Percentiles rank a stretch among this genome's conserved stretches.
Conservation (phyloP, 345 rosid genomes). For the Mercurialis annua region DNA sequence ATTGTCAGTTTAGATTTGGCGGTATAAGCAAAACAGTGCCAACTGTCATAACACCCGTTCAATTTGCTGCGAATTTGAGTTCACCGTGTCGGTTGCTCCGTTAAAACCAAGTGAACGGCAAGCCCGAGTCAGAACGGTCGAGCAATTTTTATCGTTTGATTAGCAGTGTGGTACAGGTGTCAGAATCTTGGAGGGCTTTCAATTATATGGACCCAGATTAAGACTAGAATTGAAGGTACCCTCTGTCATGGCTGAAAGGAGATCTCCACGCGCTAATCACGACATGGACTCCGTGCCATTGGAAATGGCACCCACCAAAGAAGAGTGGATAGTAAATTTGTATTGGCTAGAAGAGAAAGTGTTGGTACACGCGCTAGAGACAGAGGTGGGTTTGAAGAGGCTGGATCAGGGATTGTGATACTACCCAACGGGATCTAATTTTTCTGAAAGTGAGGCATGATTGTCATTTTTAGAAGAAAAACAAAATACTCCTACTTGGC, state of each 20-base stretch:
- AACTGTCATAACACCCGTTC: neutral
- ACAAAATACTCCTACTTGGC: too few relatives aligned
- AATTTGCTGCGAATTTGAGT: conserved; percentile 4
- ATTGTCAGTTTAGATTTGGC: too few relatives aligned
- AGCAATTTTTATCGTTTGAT: neutral
- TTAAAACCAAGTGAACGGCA: conserved; percentile 14
- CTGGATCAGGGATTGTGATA: neutral
- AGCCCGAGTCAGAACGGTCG: conserved; percentile 27
- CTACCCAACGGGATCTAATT: too few relatives aligned
- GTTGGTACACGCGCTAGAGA: neutral
- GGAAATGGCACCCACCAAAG: neutral
- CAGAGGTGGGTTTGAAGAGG: neutral
- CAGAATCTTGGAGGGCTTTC: conserved; percentile 7
- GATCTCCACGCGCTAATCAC: conserved; percentile 10
- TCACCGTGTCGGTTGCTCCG: conserved; percentile 39
- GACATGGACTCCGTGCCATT: neutral
- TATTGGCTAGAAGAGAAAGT: neutral
- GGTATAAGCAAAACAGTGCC: neutral
- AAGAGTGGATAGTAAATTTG: neutral
- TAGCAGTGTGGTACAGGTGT: conserved; percentile 12
- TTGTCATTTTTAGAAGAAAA: too few relatives aligned
- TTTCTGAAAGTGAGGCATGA: neutral
- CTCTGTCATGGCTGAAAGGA: neutral
- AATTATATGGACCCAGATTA: neutral
- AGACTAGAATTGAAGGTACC: neutral